Conservation (phyloP, 768 basidiomycete species). For the Pseudohyphozyma bogoriensis region DNA sequence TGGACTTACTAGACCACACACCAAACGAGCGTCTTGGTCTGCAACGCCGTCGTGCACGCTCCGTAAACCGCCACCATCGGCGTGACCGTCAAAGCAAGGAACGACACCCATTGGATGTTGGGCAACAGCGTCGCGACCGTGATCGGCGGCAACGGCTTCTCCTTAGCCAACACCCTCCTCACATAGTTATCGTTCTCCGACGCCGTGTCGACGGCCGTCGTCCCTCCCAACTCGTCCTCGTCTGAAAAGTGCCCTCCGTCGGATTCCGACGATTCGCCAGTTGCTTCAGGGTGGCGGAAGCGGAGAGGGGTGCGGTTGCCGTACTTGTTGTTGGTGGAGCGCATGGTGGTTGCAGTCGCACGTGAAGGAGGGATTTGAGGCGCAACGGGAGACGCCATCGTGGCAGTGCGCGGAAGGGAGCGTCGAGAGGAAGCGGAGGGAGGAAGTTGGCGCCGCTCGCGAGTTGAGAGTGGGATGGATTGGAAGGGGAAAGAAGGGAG, state of each 20-base stretch:
- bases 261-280: not conserved
- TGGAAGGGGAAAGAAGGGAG: too few relatives aligned
- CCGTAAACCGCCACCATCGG: constrained; percentile 68
- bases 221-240: constrained; percentile 25
- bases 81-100: constrained; percentile 48
- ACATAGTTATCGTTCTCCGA: constrained; percentile 36
- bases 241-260: constrained; percentile 8
- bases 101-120: constrained; percentile 39
- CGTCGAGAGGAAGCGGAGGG: too few relatives aligned
- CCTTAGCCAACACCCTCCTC: constrained; percentile 39
- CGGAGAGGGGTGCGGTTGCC: constrained; percentile 11
- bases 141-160: constrained; percentile 42
- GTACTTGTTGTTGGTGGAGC: too few relatives aligned
- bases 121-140: constrained; percentile 37
- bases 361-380: too few relatives aligned
- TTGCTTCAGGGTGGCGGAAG: constrained; percentile 14
- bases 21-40: constrained; percentile 65
- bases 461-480: too few relatives aligned
- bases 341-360: too few relatives aligned
- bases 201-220: constrained; percentile 19
- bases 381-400: too few relatives aligned
- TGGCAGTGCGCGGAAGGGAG: too few relatives aligned
- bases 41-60: constrained; percentile 50
- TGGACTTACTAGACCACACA: not conserved
- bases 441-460: too few relatives aligned